Evolutionary conservation across 352 stramenopile genomes (phyloP).

Genomic region (Phytophthora aleatoria): DNA sequence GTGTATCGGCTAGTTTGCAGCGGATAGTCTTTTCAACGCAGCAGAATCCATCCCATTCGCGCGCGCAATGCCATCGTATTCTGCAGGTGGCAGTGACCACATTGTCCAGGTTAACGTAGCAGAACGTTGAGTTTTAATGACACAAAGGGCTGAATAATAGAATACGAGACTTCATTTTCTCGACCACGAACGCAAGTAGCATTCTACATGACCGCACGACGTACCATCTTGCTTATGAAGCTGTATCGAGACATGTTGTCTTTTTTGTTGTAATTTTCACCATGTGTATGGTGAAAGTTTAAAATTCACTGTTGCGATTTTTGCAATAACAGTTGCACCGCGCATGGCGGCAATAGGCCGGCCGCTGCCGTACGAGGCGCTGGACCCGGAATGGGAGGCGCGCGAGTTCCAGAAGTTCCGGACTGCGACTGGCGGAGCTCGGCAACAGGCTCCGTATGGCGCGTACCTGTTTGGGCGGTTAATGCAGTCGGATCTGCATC

Average conservation of each 20-base stretch:
- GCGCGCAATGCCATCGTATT: conserved; percentile 55
- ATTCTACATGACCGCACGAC: too few species aligned
- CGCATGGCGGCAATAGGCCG: conserved; percentile 19
- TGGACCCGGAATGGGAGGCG: conserved; percentile 62
- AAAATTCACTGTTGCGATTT: neutral
- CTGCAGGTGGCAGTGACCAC: conserved; percentile 12
- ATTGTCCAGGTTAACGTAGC: conserved; percentile 25
- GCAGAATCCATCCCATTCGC: conserved; percentile 69
- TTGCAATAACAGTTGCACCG: conserved; percentile 7
- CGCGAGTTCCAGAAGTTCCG: conserved; percentile 49
- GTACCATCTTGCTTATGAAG: too few species aligned
- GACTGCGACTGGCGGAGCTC: conserved; percentile 17
- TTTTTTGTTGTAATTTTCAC: too few species aligned
- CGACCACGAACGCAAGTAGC: too few species aligned
- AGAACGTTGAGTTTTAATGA: conserved; percentile 1
- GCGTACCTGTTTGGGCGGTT: conserved; percentile 68
- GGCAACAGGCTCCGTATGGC: conserved; percentile 34
- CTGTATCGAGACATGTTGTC: too few species aligned
- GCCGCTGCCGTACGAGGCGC: conserved; percentile 57
- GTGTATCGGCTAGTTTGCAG: conserved; percentile 52
- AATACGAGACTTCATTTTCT: too few species aligned
- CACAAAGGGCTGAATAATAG: too few species aligned
- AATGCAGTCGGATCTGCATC: conserved; percentile 65
- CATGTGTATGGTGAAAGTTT: too few species aligned
- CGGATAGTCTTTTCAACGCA: conserved; percentile 34